Evolutionary conservation across 2,329 filamentous ascomycete species (phyloP), one percentile per base, ranked within the genome.

Genomic region (Aspergillus texensis): DNA sequence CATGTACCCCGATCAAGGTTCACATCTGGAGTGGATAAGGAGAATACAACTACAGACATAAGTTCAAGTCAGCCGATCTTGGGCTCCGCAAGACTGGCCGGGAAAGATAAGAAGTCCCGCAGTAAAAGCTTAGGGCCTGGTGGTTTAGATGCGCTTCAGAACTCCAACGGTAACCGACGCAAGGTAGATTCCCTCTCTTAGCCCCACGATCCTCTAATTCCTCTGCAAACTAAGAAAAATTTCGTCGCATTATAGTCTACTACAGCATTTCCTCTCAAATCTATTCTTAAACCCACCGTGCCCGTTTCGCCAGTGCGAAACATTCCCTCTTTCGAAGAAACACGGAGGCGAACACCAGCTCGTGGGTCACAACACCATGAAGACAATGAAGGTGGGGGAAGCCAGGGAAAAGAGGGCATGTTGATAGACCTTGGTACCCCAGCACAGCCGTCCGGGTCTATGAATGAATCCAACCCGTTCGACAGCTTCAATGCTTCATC

Each of bases 51-150:
- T 3, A 80, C 89, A 50, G 89, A 92, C 69, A 77, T 91, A 62
- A 85, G 83, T 65, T 84, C 85, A 67, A 65, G 75, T 5, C 74
- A 73, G 55, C 58, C 70, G 11, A 69, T 70, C 14, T 70, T 66
- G 26, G 66, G 58, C 16, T 72, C 66, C 24, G 59, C 67, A n/a
- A 74, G 71, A 57, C 30, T 67, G 86, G 85, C 71, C 11, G 74
- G 69, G 36, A 75, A 75, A 58, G 79, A 80, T 45, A 85, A 84
- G 80, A 94, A 93, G 80, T 91, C 90, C 63, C 89, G 95, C 68
- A 97, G 94, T 80, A 98, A 97, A 83, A 98, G 94, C 80, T 89
- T 99, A 70, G 95, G 95, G 2, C 94, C 95, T 19, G 95, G 94
- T 57, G 93, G 94, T 30, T 80, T 97, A 53, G 93, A 96, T 82